Evolutionary conservation across 441 rosid genomes (phyloP).

Genomic region (Gossypium gossypioides): DNA sequence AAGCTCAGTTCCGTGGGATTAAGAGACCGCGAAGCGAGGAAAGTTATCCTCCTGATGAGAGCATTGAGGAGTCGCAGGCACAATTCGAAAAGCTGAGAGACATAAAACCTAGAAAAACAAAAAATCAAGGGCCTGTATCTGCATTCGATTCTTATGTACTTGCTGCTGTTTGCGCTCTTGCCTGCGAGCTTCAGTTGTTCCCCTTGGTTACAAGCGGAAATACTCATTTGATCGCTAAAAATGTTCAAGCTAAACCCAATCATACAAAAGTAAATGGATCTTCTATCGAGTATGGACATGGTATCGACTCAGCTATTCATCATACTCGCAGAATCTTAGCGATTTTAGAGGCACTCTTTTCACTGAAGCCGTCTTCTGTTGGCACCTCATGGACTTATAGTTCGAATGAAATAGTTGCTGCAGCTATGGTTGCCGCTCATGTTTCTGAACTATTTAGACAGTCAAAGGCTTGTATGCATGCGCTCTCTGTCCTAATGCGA

Average conservation of each 20-base stretch:
- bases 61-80: conserved; percentile 27
- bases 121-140: conserved; percentile 90
- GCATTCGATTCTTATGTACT: conserved; percentile 96
- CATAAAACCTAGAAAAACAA: conserved; percentile 39
- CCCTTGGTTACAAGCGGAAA: conserved; percentile 62
- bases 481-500: conserved; percentile 74
- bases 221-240: conserved; percentile 35
- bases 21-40: conserved; percentile 67
- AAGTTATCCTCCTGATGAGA: conserved; percentile 31
- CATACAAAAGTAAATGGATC: conserved; percentile 59
- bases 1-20: conserved; percentile 77
- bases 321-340: conserved; percentile 87
- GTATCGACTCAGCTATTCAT: conserved; percentile 66
- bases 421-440: conserved; percentile 99
- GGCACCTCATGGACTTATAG: conserved; percentile 97
- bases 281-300: conserved; percentile 41
- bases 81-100: conserved; percentile 34
- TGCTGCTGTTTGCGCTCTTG: conserved; percentile 96
- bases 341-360: conserved; percentile 91
- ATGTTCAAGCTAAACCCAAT: conserved; percentile 29
- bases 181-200: conserved; percentile 90
- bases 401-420: conserved; percentile 94
- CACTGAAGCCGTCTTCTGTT: conserved; percentile 87
- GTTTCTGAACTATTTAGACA: conserved; percentile 86
- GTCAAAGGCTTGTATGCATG: conserved; percentile 86